A percentile compares a stretch with the other conserved stretches of the same genome.
Conservation (phyloP, 345 rosid species). For the Eucalyptus pumila region DNA sequence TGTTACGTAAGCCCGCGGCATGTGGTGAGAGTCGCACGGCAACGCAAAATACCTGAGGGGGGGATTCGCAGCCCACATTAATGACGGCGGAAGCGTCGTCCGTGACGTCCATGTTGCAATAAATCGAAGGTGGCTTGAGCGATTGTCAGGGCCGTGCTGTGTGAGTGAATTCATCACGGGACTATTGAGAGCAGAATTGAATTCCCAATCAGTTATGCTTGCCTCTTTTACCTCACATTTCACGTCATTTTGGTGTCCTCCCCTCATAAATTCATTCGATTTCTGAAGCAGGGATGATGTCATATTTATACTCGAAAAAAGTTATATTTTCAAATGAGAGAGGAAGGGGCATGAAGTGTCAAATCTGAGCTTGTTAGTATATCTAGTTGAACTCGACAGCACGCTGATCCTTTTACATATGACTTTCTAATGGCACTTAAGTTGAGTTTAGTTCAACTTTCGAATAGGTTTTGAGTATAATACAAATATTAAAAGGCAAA, state of each 20-base stretch:
- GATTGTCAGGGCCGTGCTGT: neutral
- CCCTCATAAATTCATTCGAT: neutral
- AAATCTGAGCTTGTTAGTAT: no score
- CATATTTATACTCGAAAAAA: neutral
- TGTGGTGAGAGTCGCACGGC: neutral
- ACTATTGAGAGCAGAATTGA: neutral
- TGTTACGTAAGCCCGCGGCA: neutral
- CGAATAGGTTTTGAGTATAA: no score
- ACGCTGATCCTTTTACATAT: no score
- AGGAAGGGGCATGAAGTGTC: no score
- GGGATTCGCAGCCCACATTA: neutral
- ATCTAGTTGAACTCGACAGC: no score
- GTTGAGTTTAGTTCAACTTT: no score
- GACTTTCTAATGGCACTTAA: accelerated
- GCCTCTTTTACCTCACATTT: neutral
- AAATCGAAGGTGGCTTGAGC: neutral
- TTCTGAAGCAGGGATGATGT: neutral
- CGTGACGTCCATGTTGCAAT: neutral
- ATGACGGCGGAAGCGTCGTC: neutral
- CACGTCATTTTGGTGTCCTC: neutral
- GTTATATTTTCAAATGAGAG: no score
- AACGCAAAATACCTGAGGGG: neutral
- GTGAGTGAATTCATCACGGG: neutral
- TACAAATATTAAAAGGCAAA: no score
- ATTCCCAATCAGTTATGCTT: neutral